Evolutionary conservation across 2,329 filamentous ascomycete species (phyloP), one percentile per base, ranked within the genome.

Genomic region (Ceratocystis eucalypticola): DNA sequence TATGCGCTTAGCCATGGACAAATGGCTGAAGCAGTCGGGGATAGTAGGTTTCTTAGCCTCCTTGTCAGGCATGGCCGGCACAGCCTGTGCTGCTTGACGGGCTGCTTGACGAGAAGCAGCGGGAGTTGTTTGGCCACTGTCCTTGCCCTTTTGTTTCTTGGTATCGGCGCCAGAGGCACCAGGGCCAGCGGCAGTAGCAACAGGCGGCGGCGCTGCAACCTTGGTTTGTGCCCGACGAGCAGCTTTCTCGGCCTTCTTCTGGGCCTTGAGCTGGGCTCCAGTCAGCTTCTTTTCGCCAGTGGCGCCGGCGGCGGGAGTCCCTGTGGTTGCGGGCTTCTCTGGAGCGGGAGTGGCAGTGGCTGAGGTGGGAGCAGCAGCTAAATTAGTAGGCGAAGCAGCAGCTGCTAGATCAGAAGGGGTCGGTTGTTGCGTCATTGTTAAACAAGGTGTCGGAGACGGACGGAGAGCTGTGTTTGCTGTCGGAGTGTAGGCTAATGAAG

Each of bases 211-310:
- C 69, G 82, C 82, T 3, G 80, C 78, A 37, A 79, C 78, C 74
- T 87, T 90, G 72, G 81, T 84, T 72, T 86, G 86, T 62, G 88
- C 90, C 77, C 93, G 83, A 69, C 90, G 82, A 61, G 91, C 91
- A 64, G 89, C 88, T 78, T 96, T 97, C 74, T 96, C 93, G 41
- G 90, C 92, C 75, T 96, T 93, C 69, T 88, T 88, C 74, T 85
- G 86, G 72, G 92, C 93, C 77, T 97, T 97, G 72, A 96, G 74
- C 75, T 96, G 88, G 22, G 90, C 91, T 45, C 82, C 82, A 1
- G 88, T 85, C 41, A 89, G 78, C 74, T 89, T 88, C 71, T 79
- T 79, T 67, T 78, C 77, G 66, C 72, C 74, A 12, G 66, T 37
- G 33, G 65, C 53, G 2, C 44, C 28, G 41, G 67, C 22, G 28